phyloP scores from a whole-genome alignment of 768 basidiomycete species.

The Panellus pusillus region DNA sequence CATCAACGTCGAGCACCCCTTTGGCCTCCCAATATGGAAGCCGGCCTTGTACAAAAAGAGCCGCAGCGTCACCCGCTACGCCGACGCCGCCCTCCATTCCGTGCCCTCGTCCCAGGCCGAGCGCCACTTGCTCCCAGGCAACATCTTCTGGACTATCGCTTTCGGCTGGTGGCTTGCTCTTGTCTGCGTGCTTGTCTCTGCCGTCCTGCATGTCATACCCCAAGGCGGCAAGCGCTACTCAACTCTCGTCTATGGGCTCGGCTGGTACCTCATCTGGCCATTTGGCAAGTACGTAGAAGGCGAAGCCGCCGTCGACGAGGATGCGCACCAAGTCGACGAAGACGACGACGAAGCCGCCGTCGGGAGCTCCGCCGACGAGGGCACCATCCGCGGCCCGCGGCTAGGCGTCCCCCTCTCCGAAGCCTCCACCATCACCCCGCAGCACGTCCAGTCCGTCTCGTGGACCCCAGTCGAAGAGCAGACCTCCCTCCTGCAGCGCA shows the following conservation, averaged over 20 bases:
- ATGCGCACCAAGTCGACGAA: slow-evolving; percentile 25
- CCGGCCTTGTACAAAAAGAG: slow-evolving; percentile 98
- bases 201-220: slow-evolving; percentile 70
- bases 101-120: slow-evolving; percentile 92
- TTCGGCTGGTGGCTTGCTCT: slow-evolving; percentile 95
- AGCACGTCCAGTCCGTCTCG: slow-evolving; percentile 42
- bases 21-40: slow-evolving; percentile 99
- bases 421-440: slow-evolving; percentile 40
- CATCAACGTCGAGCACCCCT: slow-evolving; percentile 98
- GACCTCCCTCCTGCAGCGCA: slow-evolving; percentile 44
- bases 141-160: slow-evolving; percentile 85
- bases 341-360: slow-evolving; percentile 34
- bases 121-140: slow-evolving; percentile 89
- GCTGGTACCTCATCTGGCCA: slow-evolving; percentile 97
- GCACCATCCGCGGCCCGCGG: slow-evolving; percentile 20
- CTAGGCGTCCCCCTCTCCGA: slow-evolving; percentile 38
- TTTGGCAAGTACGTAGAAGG: slow-evolving; percentile 99
- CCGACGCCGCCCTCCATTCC: slow-evolving; percentile 91
- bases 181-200: slow-evolving; percentile 65
- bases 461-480: slow-evolving; percentile 47
- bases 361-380: slow-evolving; percentile 20
- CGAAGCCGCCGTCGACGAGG: slow-evolving; percentile 46
- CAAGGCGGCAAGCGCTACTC: slow-evolving; percentile 84
- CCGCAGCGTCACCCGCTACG: slow-evolving; percentile 92
- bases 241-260: slow-evolving; percentile 84